Percentiles rank a stretch among this genome's conserved stretches.
These are phyloP conservation scores for Licmophora abbreviata DNA, from an alignment of 108 stramenopile species.

Conservation along the genomic window DNA sequence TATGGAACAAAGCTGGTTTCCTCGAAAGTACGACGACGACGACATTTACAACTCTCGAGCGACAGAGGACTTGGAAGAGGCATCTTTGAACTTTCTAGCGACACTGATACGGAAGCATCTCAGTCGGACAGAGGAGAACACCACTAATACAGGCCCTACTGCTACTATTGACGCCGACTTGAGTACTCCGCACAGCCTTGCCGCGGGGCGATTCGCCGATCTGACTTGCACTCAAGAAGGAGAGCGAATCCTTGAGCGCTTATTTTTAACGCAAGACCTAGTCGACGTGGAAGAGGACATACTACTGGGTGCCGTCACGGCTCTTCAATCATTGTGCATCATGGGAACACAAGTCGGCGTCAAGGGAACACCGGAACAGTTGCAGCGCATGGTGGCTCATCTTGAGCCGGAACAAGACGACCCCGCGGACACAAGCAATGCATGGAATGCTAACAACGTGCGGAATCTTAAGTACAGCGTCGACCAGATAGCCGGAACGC, in stretches of 20 bases:
- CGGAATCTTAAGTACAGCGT: conserved; percentile 50
- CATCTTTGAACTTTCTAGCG: background rate
- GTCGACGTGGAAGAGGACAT: conserved; percentile 11
- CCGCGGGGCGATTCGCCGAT: conserved; percentile 36
- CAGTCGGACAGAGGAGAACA: background rate
- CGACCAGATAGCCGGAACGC: conserved; percentile 29
- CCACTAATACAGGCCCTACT: background rate
- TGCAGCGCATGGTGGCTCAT: conserved; percentile 42
- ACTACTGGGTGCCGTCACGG: conserved; percentile 34
- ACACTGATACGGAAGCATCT: background rate
- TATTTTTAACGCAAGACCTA: conserved; percentile 35
- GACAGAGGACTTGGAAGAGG: background rate
- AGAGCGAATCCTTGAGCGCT: conserved; percentile 28
- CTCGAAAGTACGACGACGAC: background rate
- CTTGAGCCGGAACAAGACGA: conserved; percentile 19
- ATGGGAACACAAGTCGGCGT: conserved; percentile 56
- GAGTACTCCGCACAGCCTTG: background rate
- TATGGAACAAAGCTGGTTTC: conserved; percentile 1
- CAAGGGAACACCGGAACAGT: conserved; percentile 37
- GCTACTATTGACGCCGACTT: no score
- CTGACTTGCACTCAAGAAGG: conserved; percentile 28
- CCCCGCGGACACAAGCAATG: background rate
- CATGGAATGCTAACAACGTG: conserved; percentile 29
- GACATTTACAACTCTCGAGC: background rate
- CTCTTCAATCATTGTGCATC: conserved; percentile 55